A percentile compares a stretch with the other conserved stretches of the same genome.
Conservation (phyloP, 495 filamentous ascomycete species). For the Trichoderma parareesei region DNA sequence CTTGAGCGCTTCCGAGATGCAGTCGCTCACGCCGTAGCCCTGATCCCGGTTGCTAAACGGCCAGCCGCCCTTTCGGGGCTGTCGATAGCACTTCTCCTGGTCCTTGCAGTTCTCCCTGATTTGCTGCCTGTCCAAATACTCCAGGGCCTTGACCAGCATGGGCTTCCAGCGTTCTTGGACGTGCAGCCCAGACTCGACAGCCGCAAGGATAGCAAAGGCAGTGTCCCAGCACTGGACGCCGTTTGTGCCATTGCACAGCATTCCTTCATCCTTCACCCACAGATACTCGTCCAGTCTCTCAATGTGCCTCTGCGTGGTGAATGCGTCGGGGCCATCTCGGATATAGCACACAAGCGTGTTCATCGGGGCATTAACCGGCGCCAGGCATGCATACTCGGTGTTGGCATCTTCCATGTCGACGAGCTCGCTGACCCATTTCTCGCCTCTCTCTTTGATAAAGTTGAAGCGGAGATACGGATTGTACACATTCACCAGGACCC, state of each 20-base stretch:
- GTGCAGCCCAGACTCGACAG: constrained; percentile 70
- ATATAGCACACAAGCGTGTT: constrained; percentile 80
- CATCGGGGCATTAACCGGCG: constrained; percentile 83
- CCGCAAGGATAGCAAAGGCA: constrained; percentile 74
- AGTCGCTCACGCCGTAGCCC: constrained; percentile 93
- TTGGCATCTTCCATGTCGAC: constrained; percentile 85
- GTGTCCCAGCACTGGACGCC: constrained; percentile 97
- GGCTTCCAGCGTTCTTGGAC: constrained; percentile 67
- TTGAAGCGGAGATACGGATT: constrained; percentile 61
- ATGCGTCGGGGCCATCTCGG: constrained; percentile 68
- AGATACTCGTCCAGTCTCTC: constrained; percentile 79
- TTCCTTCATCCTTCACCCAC: constrained; percentile 87
- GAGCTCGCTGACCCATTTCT: constrained; percentile 62
- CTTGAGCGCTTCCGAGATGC: constrained; percentile 84
- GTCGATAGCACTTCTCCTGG: constrained; percentile 77
- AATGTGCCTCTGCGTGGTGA: constrained; percentile 67
- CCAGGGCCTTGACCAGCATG: constrained; percentile 75
- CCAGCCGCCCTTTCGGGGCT: constrained; percentile 89
- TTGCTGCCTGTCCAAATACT: constrained; percentile 87
- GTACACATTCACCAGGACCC: constrained; percentile 67
- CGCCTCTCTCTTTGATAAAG: constrained; percentile 52
- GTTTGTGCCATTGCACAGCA: constrained; percentile 94
- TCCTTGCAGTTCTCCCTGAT: constrained; percentile 76
- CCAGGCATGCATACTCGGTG: constrained; percentile 78
- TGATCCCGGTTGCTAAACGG: constrained; percentile 87